Base-by-base conservation (phyloP, 2,329 filamentous ascomycete species). In the Cladosporium sp. region DNA sequence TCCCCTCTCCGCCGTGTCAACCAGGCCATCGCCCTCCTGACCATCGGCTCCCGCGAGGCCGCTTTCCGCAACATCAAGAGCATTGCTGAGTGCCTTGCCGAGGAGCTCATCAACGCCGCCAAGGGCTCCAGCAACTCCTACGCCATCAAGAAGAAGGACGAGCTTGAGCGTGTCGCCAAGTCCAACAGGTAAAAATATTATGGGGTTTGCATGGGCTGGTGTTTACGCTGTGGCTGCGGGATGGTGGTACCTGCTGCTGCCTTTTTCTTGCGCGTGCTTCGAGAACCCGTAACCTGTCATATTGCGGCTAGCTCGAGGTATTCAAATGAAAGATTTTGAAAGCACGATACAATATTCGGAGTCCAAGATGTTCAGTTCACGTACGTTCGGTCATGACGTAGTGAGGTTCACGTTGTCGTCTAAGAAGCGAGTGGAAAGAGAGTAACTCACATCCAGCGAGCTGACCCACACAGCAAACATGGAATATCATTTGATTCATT, bases 91-190 rank as follows among this genome's bases (percentile, higher is more conserved):
- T 97, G 93, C 83, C 82, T 98, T 71, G 93, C 93, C 74, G 95
- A 98, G 81, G 93, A 98, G 86, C 85, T 98, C 76, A 97, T 98
- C 87, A 98, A 98, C 84, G 95, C 95, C 75, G 95, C 95, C 77
- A 98, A 98, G 89, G 93, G 93, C 73, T 95, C 87, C 86, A 95
- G 88, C 81, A 98, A 98, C 90, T 96, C 91, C 67, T 98, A 97
- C 77, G 93, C 95, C 72, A 98, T 98, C 86, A 98, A 98, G 90
- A 98, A 98, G 90, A 98, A 98, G 92, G 93, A 98, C 78, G 95
- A 98, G 87, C 80, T 98, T 81, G 93, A 98, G 87, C 93, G 93
- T 93, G 93, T 98, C 71, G 93, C 93, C 80, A 98, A 98, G 89
- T 89, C 84, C 85, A 98, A 98, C 87, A 89, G 93, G 87, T 98